phyloP scores from a whole-genome alignment of 2,329 filamentous ascomycete genomes.

The Tricladium varicosporioides region DNA sequence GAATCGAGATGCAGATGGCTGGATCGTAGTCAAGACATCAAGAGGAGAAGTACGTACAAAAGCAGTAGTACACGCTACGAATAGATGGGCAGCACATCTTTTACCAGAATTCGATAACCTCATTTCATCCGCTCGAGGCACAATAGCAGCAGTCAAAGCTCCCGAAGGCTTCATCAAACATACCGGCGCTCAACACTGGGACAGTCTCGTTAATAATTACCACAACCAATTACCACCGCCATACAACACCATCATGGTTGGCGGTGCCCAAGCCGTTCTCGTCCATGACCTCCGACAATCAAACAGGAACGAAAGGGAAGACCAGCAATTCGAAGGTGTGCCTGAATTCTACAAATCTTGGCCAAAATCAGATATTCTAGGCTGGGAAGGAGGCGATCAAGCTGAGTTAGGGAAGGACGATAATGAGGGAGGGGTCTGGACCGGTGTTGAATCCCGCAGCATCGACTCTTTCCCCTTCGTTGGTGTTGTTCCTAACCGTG shows the following conservation, averaged over 20 bases:
- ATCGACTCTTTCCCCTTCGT: slow-evolving; percentile 42
- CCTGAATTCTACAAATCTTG: slow-evolving; percentile 32
- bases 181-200: slow-evolving; percentile 35
- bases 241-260: slow-evolving; percentile 35
- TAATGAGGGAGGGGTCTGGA: slow-evolving; percentile 32
- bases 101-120: slow-evolving; percentile 48
- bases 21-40: slow-evolving; percentile 49
- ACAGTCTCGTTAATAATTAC: slow-evolving; percentile 33
- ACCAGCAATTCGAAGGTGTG: slow-evolving; percentile 29
- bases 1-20: slow-evolving; percentile 24
- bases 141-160: slow-evolving; percentile 33
- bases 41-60: slow-evolving; percentile 52
- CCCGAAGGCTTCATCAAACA: slow-evolving; percentile 32
- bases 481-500: slow-evolving; percentile 40
- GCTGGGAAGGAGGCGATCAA: slow-evolving; percentile 21
- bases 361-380: slow-evolving; percentile 29
- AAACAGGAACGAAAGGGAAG: slow-evolving; percentile 27
- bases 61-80: slow-evolving; percentile 61
- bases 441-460: slow-evolving; percentile 25
- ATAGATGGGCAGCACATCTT: slow-evolving; percentile 62
- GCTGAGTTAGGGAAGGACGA: slow-evolving; percentile 22
- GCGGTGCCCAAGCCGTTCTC: slow-evolving; percentile 35
- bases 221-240: slow-evolving; percentile 34
- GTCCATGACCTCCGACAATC: slow-evolving; percentile 28
- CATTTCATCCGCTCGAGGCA: slow-evolving; percentile 36